These are phyloP conservation scores for Trichoderma hamatum DNA, from an alignment of 2,329 filamentous ascomycete genomes.

Conservation along the genomic window DNA sequence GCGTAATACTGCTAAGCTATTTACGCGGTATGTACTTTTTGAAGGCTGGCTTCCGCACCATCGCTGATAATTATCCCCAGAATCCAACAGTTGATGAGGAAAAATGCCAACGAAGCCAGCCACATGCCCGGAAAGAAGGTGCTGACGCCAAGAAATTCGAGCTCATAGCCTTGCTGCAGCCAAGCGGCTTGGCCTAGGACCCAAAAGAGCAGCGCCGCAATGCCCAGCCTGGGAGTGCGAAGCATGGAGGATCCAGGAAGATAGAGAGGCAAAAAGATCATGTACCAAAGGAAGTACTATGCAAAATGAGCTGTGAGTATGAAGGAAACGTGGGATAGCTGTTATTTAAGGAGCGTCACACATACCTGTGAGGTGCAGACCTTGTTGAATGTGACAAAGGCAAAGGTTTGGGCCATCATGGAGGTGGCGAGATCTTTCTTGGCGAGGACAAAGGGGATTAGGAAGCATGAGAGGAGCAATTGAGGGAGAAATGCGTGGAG, in stretches of 20 bases:
- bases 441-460: conserved; percentile 75
- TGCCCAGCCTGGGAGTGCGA: conserved; percentile 60
- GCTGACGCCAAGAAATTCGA: conserved; percentile 79
- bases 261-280: conserved; percentile 90
- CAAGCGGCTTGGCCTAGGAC: conserved; percentile 72
- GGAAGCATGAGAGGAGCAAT: conserved; percentile 73
- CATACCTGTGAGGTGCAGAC: conserved; percentile 94
- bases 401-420: conserved; percentile 94
- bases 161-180: conserved; percentile 73
- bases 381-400: conserved; percentile 98
- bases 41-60: conserved; percentile 37
- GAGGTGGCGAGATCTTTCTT: conserved; percentile 80
- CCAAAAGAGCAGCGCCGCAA: conserved; percentile 72
- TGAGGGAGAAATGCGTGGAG: conserved; percentile 81
- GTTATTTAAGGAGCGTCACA: not conserved
- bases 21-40: conserved; percentile 32
- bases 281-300: conserved; percentile 98
- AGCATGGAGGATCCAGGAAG: conserved; percentile 79
- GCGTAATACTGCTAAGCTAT: not conserved
- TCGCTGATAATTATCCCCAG: conserved; percentile 79
- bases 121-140: conserved; percentile 88
- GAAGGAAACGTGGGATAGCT: not conserved
- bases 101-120: conserved; percentile 75
- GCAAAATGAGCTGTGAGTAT: not conserved
- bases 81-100: conserved; percentile 84